Evolutionary conservation across 2,329 filamentous ascomycete genomes (phyloP), one percentile per base, ranked within the genome.

Genomic region (Exophiala mesophila): DNA sequence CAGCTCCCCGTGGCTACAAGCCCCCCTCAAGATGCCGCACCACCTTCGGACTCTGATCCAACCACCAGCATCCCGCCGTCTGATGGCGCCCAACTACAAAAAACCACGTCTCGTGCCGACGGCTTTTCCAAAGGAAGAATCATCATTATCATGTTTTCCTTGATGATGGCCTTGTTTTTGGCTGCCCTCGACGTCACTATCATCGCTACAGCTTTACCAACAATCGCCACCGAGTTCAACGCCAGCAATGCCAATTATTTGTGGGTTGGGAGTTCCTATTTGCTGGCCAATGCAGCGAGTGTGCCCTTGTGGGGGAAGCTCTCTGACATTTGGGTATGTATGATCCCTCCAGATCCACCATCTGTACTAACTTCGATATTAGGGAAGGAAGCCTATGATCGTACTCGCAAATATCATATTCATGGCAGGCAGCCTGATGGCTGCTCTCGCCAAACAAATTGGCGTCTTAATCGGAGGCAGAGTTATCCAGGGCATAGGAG

Each of bases 281-380:
- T 72, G 12, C 57, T 72, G 38, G 66, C 63, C 39, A 67, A 70
- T 51, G 64, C 70, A 16, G 60, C 67, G 10, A 65, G 72, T 15
- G 73, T 74, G 2, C 76, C 76, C 2, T 67, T 76, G 21, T 81
- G 77, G 76, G 77, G 77, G 16, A 82, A 82, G 55, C 63, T 82
- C 16, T 78, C 75, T 32, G 81, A 84, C 51, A 83, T 84, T 44
- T 83, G 76, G 64, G 23, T 26, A 26, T 26, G 23, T 26, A 6
- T 26, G 23, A 12, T 26, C 23, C n/a, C n/a, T n/a, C n/a, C n/a
- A n/a, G n/a, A 26, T 26, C 12, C 12, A 12, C 23, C 12, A 7
- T 26, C 23, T 26, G 23, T 26, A 26, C 23, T 26, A 26, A 26
- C 12, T 12, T 26, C 7, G 6, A 6, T 12, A 7, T 7, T 12